A percentile compares a stretch with the other conserved stretches of the same genome.
These are phyloP conservation scores for Colletotrichum somersetense DNA, from an alignment of 2,329 filamentous ascomycete species.

Conservation along the genomic window DNA sequence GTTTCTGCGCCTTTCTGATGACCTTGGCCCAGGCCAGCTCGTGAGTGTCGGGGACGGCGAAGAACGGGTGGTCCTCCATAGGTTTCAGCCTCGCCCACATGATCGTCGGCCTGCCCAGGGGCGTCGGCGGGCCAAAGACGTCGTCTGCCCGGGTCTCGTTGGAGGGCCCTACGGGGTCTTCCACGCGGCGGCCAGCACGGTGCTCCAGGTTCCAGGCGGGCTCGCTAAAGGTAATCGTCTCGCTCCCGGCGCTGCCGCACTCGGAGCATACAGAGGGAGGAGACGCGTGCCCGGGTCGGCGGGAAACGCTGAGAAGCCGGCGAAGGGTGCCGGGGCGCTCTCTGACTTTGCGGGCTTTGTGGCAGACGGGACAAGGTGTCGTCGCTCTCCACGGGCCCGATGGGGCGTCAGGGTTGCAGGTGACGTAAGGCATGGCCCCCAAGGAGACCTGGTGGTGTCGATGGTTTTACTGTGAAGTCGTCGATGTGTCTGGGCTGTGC, in stretches of 20 bases:
- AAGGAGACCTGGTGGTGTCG: background rate
- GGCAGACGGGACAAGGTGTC: background rate
- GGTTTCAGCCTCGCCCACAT: background rate
- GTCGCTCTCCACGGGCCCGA: background rate
- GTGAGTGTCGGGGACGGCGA: background rate
- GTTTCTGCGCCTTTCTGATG: background rate
- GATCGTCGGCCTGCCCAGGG: background rate
- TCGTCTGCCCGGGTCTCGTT: slow-evolving; percentile 18
- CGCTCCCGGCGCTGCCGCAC: slow-evolving; percentile 11
- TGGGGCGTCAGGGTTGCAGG: background rate
- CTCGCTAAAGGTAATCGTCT: background rate
- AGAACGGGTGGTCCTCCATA: background rate
- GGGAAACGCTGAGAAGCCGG: background rate
- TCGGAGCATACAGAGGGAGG: slow-evolving; percentile 12
- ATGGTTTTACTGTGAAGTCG: background rate
- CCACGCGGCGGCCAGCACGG: background rate
- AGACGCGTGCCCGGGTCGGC: background rate
- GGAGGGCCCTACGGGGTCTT: background rate
- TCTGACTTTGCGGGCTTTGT: slow-evolving; percentile 1
- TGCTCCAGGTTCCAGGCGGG: background rate
- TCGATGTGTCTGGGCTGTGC: background rate
- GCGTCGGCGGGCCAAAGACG: background rate
- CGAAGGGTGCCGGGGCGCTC: background rate
- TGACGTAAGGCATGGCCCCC: background rate
- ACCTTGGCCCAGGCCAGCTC: background rate